Evolutionary conservation across 495 filamentous ascomycete genomes (phyloP).

Genomic region (Penicillium dipodomyicola): DNA sequence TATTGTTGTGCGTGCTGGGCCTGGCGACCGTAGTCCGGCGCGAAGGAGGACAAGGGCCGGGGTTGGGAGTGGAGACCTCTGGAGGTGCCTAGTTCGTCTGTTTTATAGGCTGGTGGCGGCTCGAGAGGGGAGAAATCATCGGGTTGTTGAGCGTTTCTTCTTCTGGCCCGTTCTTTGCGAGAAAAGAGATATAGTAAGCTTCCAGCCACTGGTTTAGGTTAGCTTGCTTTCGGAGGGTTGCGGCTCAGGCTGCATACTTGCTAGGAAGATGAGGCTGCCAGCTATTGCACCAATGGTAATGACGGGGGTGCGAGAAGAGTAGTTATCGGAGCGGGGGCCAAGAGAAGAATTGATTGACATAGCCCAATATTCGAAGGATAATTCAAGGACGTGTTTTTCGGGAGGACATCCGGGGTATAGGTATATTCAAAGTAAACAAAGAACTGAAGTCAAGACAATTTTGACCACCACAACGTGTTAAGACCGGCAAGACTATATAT

Average conservation of each 20-base stretch:
- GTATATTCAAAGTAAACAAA: background rate
- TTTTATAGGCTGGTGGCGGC: slow-evolving; percentile 22
- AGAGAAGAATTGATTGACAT: background rate
- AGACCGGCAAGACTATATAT: background rate
- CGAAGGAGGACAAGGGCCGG: slow-evolving; percentile 32
- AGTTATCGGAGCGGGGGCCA: slow-evolving; percentile 17
- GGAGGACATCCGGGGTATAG: background rate
- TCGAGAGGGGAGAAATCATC: slow-evolving; percentile 9
- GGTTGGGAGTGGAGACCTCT: slow-evolving; percentile 23
- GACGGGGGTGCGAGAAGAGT: background rate
- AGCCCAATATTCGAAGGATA: background rate
- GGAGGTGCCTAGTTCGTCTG: slow-evolving; percentile 13
- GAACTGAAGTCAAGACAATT: background rate
- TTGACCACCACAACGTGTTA: background rate
- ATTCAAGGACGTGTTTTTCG: background rate
- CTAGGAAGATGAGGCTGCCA: slow-evolving; percentile 15
- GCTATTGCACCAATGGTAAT: slow-evolving; percentile 19
- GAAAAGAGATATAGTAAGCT: slow-evolving; percentile 26
- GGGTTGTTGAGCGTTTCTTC: slow-evolving; percentile 19
- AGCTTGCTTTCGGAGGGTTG: slow-evolving; percentile 2
- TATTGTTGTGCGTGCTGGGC: slow-evolving; percentile 9
- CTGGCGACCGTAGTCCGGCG: slow-evolving; percentile 26
- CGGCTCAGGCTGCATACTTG: slow-evolving; percentile 19
- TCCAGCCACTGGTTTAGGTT: slow-evolving; percentile 22
- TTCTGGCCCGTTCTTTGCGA: slow-evolving; percentile 29